Base-by-base conservation (phyloP, 2,329 filamentous ascomycete species). In the Colletotrichum simmondsii region DNA sequence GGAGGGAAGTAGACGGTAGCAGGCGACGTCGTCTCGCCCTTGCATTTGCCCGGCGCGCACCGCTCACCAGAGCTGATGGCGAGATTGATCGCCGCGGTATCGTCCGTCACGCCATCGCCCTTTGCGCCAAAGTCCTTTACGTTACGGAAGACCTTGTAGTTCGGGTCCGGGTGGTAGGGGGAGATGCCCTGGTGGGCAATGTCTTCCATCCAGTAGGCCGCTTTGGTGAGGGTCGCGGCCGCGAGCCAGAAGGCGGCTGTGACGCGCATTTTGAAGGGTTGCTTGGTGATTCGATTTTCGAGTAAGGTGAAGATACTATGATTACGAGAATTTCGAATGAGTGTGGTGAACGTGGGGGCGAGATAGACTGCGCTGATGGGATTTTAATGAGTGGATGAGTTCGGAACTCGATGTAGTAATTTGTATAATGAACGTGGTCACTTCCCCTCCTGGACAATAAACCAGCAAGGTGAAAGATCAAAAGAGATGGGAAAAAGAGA, bases 81-180 rank as follows among this genome's bases (percentile, higher is more conserved):
- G 10, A 64, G 71, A 56, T 83, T 81, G 68, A 83, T 83, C 26
- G 81, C 81, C 10, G 74, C 78, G 2, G 81, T 83, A 49, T 83
- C 81, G 19, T 83, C 81, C 0, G 80, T 80, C 61, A 72, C 77
- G 57, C 83, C 83, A 68, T 84, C 82, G 3, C 83, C 82, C 46
- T 74, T 77, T 52, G 82, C 82, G 11, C 85, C 86, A 75, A 80
- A 87, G 63, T 83, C 81, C 76, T 84, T 86, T 56, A 88, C 86
- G 71, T 87, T 87, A 5, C 86, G 80, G 76, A 86, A 88, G 35
- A 88, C 81, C 28, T 80, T 75, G 76, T 88, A 88, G 26, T 72
- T 74, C 22, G 81, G 78, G 74, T 86, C 80, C 1, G 77, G 66
- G 74, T 87, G 86, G 80, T 87, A 87, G 2, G 86, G 80, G 0